A percentile compares a stretch with the other conserved stretches of the same genome.
phyloP scores from a whole-genome alignment of 495 filamentous ascomycete species.

The Terfezia boudieri region DNA sequence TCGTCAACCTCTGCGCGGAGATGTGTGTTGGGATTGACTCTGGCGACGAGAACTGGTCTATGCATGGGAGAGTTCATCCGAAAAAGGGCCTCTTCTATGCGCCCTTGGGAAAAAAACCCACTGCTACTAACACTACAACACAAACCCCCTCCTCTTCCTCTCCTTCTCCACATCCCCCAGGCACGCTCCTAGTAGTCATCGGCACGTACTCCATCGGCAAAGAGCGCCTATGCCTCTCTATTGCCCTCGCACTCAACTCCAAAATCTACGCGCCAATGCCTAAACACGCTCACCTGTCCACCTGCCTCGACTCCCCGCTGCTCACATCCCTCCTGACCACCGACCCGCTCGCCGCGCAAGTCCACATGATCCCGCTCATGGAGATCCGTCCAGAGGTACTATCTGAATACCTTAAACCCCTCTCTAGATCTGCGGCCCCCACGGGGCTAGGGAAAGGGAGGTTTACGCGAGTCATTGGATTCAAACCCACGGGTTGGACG shows the following conservation, averaged over 20 bases:
- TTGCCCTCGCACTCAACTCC: conserved; percentile 61
- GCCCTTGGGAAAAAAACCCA: neutral
- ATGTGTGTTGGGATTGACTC: conserved; percentile 51
- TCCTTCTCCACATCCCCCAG: conserved; percentile 14
- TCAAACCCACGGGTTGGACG: conserved; percentile 80
- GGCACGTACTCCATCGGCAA: conserved; percentile 98
- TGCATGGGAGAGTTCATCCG: conserved; percentile 28
- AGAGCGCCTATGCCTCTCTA: conserved; percentile 81
- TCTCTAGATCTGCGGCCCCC: conserved; percentile 8
- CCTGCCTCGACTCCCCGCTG: conserved; percentile 64
- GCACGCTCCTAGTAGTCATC: conserved; percentile 69
- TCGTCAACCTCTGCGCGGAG: conserved; percentile 71
- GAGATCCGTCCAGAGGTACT: conserved; percentile 77
- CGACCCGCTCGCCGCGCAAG: conserved; percentile 65
- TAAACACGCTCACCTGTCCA: conserved; percentile 57
- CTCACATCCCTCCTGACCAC: conserved; percentile 52
- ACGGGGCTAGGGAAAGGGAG: conserved; percentile 28
- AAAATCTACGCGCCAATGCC: conserved; percentile 74
- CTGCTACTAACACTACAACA: conserved; percentile 2
- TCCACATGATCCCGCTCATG: conserved; percentile 91
- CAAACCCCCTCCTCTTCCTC: neutral
- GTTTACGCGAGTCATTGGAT: conserved; percentile 74
- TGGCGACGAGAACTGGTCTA: conserved; percentile 27
- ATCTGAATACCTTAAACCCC: conserved; percentile 58
- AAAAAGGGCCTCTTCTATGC: conserved; percentile 14